Evolutionary conservation across 495 filamentous ascomycete species (phyloP).

Genomic region (Amorphotheca resinae): DNA sequence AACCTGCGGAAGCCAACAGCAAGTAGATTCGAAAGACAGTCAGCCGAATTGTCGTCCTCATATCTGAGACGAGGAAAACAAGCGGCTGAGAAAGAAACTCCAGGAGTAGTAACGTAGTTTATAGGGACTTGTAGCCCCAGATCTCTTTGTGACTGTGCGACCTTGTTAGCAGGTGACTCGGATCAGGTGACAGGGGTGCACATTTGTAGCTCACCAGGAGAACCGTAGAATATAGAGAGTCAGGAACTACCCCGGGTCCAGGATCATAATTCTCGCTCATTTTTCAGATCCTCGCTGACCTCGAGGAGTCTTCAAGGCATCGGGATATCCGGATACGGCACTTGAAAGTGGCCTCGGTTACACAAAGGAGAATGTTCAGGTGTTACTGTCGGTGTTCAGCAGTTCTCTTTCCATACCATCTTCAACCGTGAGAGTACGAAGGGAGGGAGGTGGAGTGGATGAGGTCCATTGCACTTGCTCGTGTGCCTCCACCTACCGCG

Average conservation of each 20-base stretch:
- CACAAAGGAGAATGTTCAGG: no score
- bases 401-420: no score
- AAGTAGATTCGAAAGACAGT: conserved; percentile 50
- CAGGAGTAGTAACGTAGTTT: conserved; percentile 46
- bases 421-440: no score
- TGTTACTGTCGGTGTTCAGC: no score
- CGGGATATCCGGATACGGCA: no score
- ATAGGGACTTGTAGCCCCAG: conserved; percentile 45
- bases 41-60: conserved; percentile 30
- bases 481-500: no score
- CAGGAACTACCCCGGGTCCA: conserved; percentile 6
- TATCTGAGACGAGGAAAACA: conserved; percentile 45
- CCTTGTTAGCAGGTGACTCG: not conserved
- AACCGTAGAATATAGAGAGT: conserved; percentile 6
- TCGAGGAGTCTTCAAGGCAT: not conserved
- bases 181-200: not conserved
- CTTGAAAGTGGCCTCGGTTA: no score
- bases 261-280: conserved; percentile 20
- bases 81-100: conserved; percentile 39
- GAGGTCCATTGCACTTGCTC: no score
- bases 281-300: conserved; percentile 3
- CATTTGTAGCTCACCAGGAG: conserved; percentile 9
- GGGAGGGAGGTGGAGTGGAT: no score
- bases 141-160: conserved; percentile 46
- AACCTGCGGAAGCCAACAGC: conserved; percentile 45